Evolutionary conservation across 345 rosid species (phyloP), one percentile per base, ranked within the genome.

Genomic region (Salix viminalis): DNA sequence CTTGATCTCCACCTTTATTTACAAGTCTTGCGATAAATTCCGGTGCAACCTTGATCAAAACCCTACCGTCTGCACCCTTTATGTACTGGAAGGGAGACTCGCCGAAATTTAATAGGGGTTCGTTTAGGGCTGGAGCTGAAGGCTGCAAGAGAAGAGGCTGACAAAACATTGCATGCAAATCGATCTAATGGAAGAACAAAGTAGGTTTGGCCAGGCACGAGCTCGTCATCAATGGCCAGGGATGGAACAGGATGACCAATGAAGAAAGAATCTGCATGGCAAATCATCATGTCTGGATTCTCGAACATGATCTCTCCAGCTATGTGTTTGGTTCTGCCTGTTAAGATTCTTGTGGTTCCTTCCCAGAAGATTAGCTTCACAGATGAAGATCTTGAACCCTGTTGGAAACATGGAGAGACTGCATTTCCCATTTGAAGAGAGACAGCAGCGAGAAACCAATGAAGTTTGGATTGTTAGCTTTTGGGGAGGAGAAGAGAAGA

Each of bases 261-360:
- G 91, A 86, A 94, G 91, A 94, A 92, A 48, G 99, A 90, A 52
- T 89, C 93, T n/a, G 92, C 91, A n/a, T 86, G 94, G 85, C 92
- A 90, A 10, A 94, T 90, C 67, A 94, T 86, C 76, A 75, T 88
- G 79, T 92, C 96, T 0, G 99, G 97, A 68, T 84, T 87, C 83
- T 91, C 91, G 21, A 94, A 92, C 99, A 94, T 94, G 87, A 94
- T 83, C 80, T 91, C 95, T 32, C 99, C 99, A 18, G 99, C 99
- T 4, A 91, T 74, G 78, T 89, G 97, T 50, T 81, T 89, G 7
- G 50, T 50, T 23, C 54, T 50, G 18, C 87, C 91, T 15, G 78
- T 46, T 37, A 91, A 67, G 64, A 86, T 75, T 76, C 80, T 87
- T 7, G 90, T 90, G 1, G 84, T 71, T 79, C 97, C 97, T 24